These are phyloP conservation scores for Metschnikowia continentalis DNA, from an alignment of 805 yeast species.

Conservation along the genomic window DNA sequence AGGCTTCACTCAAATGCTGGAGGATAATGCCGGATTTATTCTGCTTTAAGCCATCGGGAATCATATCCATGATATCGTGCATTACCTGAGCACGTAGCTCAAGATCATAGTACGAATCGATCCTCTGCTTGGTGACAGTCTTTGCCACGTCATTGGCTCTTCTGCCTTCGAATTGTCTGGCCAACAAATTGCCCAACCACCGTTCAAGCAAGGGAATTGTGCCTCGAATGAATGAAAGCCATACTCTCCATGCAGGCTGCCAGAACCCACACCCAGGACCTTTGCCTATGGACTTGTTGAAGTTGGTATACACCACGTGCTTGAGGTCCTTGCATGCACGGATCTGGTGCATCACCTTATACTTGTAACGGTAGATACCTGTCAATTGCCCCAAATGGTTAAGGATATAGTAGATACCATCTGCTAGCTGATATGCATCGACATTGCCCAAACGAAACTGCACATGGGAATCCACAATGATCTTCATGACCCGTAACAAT, in stretches of 20 bases:
- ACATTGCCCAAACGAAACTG: slow-evolving; percentile 86
- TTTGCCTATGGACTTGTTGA: slow-evolving; percentile 84
- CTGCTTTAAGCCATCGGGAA: slow-evolving; percentile 89
- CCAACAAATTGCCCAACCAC: slow-evolving; percentile 88
- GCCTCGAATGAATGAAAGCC: slow-evolving; percentile 91
- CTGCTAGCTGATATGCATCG: slow-evolving; percentile 92
- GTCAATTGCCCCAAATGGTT: slow-evolving; percentile 95
- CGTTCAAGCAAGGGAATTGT: slow-evolving; percentile 86
- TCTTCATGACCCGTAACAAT: slow-evolving; percentile 73
- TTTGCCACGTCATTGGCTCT: slow-evolving; percentile 87
- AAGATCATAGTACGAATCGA: slow-evolving; percentile 90
- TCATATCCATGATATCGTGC: slow-evolving; percentile 95
- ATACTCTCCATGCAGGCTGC: slow-evolving; percentile 98
- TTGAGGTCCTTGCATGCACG: slow-evolving; percentile 93
- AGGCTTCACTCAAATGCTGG: slow-evolving; percentile 95
- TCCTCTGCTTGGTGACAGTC: slow-evolving; percentile 91
- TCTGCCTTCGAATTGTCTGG: slow-evolving; percentile 95
- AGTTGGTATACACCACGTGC: slow-evolving; percentile 82
- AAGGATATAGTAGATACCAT: slow-evolving; percentile 83
- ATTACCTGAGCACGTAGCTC: slow-evolving; percentile 91
- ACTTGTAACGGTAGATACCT: slow-evolving; percentile 94
- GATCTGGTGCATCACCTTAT: slow-evolving; percentile 97
- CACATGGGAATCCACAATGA: slow-evolving; percentile 90
- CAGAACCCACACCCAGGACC: slow-evolving; percentile 99
- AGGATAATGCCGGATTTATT: slow-evolving; percentile 80